Percentiles rank a stretch among this genome's conserved stretches.
Conservation (phyloP, 1,284 basidiomycete genomes). For the Microbotryum violaceum region DNA sequence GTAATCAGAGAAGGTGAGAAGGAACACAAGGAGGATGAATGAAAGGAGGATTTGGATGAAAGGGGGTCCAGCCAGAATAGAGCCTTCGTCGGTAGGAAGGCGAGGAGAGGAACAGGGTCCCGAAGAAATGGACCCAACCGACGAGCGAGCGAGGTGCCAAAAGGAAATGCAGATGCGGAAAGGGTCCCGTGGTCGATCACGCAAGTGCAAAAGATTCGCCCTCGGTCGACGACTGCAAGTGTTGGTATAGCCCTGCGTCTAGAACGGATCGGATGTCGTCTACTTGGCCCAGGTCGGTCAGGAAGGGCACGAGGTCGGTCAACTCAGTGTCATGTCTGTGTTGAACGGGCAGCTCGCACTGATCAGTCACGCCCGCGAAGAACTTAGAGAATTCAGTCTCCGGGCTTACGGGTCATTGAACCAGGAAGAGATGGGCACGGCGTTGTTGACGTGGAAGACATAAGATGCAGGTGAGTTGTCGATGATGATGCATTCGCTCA, state of each 20-base stretch:
- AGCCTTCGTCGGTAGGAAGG: neutral
- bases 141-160: neutral
- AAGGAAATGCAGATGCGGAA: neutral
- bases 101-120: neutral
- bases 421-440: constrained; percentile 97
- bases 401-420: constrained; percentile 59
- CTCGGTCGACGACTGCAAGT: neutral
- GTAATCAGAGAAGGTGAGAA: neutral
- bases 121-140: neutral
- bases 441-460: constrained; percentile 99
- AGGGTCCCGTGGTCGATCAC: neutral
- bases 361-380: neutral
- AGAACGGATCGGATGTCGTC: constrained; percentile 89
- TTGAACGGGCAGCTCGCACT: neutral
- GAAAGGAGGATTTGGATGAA: neutral
- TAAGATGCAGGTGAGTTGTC: constrained; percentile 99
- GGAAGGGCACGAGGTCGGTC: constrained; percentile 85
- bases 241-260: constrained; percentile 45
- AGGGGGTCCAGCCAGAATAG: neutral
- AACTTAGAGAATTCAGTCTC: neutral
- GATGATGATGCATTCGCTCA: constrained; percentile 90
- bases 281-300: constrained; percentile 74
- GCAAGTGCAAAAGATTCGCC: too few relatives aligned
- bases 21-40: neutral
- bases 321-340: constrained; percentile 92